Evolutionary conservation across 2,329 filamentous ascomycete genomes (phyloP).

Genomic region (Diaporthe amygdali): DNA sequence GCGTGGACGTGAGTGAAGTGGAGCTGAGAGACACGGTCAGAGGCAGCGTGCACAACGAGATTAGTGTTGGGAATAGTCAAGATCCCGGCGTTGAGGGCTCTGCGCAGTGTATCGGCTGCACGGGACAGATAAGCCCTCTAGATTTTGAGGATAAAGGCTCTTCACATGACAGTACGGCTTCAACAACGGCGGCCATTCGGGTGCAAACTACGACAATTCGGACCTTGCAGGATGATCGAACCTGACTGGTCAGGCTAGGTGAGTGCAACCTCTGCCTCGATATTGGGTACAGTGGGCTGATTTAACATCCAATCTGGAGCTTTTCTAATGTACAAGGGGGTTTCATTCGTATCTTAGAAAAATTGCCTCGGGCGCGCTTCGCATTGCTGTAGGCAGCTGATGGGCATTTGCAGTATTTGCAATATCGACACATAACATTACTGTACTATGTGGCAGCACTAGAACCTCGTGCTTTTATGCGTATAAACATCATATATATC

Average conservation of each 20-base stretch:
- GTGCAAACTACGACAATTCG: not conserved
- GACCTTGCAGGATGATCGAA: not conserved
- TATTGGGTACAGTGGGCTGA: too few species aligned
- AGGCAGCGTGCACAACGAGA: not conserved
- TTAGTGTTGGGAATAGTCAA: not conserved
- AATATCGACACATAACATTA: too few species aligned
- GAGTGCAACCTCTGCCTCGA: too few species aligned
- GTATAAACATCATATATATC: too few species aligned
- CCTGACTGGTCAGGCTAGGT: not conserved
- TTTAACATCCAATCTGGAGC: too few species aligned
- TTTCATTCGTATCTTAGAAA: too few species aligned
- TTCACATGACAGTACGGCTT: not conserved
- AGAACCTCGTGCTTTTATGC: too few species aligned
- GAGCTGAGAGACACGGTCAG: conserved; percentile 35
- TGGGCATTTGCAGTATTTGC: too few species aligned
- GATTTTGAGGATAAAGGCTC: not conserved
- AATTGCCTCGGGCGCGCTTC: too few species aligned
- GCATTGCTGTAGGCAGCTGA: too few species aligned
- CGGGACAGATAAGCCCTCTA: not conserved
- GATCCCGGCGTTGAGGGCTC: not conserved
- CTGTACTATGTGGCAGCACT: too few species aligned
- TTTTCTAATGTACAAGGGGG: too few species aligned
- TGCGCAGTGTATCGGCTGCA: not conserved
- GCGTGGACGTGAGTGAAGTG: conserved; percentile 31
- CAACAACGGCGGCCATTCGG: not conserved